Base-by-base conservation (phyloP, 164 flowering plant genomes). In the Sextonia rubra region DNA sequence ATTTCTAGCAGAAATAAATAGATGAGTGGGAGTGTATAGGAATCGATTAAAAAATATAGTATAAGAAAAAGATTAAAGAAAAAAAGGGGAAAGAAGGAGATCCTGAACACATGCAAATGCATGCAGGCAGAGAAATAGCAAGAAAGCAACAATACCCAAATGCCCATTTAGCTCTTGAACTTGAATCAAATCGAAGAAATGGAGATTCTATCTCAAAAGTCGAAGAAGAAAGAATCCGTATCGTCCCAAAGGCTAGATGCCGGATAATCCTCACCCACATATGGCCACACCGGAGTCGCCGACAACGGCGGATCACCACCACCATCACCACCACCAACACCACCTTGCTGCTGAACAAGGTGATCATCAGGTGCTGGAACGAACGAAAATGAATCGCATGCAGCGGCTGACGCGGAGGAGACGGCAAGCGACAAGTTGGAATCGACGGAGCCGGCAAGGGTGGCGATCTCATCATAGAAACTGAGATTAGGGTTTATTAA, bases 181-280 rank as follows among this genome's bases (percentile, higher is more conserved):
- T 61, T 61, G 64, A 22, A 24, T 23, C 64, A 23, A 7, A 61
- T 61, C 15, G 27, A 61, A 61, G 24, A 22, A 69, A 55, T 25
- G 47, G 30, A 60, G 66, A n/a, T 37, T 37, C 44, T 37, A 37
- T 37, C 44, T 37, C 71, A 82, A 69, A 85, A 76, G 79, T 90
- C 92, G 61, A 83, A 86, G 55, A 82, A 80, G 69, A 82, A 85
- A 6, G 87, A 82, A 74, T 87, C 90, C 3, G 80, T 80, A 69
- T 86, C 84, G 37, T 91, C 96, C 94, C 93, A 91, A 55, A 92
- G 76, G 62, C 78, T 65, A 11, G 81, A 30, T 1, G 85, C 69
- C 0, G 85, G 76, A 37, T 78, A 85, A 37, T 86, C 90, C 7
- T 85, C 90, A 7, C 86, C 88, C 25, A 72, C 73, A 6, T 66